These are phyloP conservation scores for Rhodosporidiobolus sp. DNA, from an alignment of 768 basidiomycete species.

Conservation along the genomic window DNA sequence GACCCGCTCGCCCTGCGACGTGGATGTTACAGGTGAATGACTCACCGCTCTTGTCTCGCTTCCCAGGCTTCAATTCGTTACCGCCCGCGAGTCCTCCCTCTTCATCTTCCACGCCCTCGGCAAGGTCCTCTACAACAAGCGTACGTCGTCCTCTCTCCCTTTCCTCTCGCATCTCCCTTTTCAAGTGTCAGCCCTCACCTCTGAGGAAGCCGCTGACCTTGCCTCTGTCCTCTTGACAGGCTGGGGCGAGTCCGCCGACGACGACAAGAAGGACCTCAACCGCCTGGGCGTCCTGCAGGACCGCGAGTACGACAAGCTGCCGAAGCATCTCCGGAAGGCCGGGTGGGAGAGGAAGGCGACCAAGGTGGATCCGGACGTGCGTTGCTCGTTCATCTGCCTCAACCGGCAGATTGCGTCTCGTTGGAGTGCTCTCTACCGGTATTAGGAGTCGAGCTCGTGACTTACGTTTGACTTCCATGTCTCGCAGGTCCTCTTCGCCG, in stretches of 20 bases:
- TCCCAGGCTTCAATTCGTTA: conserved; percentile 65
- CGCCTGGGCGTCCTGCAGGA: conserved; percentile 24
- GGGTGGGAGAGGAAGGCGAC: conserved; percentile 27
- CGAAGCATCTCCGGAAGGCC: conserved; percentile 34
- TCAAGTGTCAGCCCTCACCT: no score
- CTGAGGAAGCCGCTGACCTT: no score
- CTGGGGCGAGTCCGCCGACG: conserved; percentile 40
- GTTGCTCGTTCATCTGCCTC: background rate
- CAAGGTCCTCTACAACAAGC: conserved; percentile 91
- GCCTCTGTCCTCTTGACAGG: conserved; percentile 32
- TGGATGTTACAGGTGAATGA: no score
- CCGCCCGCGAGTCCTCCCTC: conserved; percentile 77
- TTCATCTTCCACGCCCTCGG: conserved; percentile 89
- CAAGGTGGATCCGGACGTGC: conserved; percentile 47
- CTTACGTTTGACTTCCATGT: background rate
- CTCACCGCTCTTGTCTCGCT: background rate
- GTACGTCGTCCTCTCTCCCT: conserved; percentile 51
- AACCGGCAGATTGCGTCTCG: no score
- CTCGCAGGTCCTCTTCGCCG: conserved; percentile 65
- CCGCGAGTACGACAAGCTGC: conserved; percentile 24
- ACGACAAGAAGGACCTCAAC: conserved; percentile 43
- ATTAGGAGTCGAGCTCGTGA: no score
- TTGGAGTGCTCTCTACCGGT: no score
- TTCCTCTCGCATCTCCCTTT: background rate
- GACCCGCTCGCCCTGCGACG: no score